Percentiles rank a stretch among this genome's conserved stretches.
Conservation (phyloP, 2,329 filamentous ascomycete species). For the Pseudogymnoascus sp. region DNA sequence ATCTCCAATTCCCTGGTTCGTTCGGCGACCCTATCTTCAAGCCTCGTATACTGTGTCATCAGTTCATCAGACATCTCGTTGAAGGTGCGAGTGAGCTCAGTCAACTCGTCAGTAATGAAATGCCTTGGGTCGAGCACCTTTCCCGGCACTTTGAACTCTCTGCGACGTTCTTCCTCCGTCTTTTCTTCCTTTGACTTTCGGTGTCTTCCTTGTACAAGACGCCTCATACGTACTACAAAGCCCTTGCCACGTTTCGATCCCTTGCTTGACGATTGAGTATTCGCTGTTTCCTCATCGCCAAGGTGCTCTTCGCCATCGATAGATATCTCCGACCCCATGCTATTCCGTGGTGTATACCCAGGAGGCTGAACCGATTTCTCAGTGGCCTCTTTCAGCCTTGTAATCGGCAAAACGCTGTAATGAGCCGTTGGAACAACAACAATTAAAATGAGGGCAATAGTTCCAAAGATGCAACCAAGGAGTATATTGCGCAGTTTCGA, state of each 20-base stretch:
- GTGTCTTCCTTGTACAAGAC: slow-evolving; percentile 19
- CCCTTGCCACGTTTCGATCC: slow-evolving; percentile 22
- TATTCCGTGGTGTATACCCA: slow-evolving; percentile 26
- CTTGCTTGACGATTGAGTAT: slow-evolving; percentile 26
- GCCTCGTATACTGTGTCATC: slow-evolving; percentile 71
- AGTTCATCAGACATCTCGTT: slow-evolving; percentile 93
- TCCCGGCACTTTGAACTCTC: slow-evolving; percentile 70
- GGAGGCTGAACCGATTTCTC: slow-evolving; percentile 52
- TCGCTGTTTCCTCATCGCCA: slow-evolving; percentile 18
- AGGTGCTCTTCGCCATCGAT: slow-evolving; percentile 21
- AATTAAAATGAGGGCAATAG: slow-evolving; percentile 62
- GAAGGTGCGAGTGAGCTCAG: slow-evolving; percentile 75
- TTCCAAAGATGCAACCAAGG: slow-evolving; percentile 77
- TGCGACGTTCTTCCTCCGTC: slow-evolving; percentile 33
- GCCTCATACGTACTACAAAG: slow-evolving; percentile 22
- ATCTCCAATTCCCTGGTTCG: slow-evolving; percentile 78
- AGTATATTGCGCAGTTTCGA: slow-evolving; percentile 68
- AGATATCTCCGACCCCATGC: slow-evolving; percentile 21
- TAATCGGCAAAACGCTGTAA: slow-evolving; percentile 71
- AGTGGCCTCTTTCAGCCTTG: slow-evolving; percentile 66
- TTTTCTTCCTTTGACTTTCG: slow-evolving; percentile 25
- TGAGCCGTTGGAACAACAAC: slow-evolving; percentile 74
- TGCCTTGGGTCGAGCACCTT: slow-evolving; percentile 72
- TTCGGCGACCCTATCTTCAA: slow-evolving; percentile 78
- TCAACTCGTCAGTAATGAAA: slow-evolving; percentile 73